phyloP scores from a whole-genome alignment of 2,329 filamentous ascomycete genomes.

The Cladosporium sp. region DNA sequence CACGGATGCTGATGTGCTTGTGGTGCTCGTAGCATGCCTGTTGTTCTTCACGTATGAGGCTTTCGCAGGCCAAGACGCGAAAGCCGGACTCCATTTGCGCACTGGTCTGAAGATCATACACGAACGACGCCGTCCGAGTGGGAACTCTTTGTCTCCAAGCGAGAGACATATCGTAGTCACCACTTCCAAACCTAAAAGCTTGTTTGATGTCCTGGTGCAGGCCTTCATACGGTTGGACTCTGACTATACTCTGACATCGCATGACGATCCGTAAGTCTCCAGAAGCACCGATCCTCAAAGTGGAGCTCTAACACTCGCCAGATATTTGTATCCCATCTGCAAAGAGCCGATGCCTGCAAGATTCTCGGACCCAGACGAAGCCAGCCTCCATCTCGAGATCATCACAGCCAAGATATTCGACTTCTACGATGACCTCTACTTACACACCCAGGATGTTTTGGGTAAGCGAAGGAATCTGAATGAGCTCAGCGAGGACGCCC shows the following conservation, averaged over 20 bases:
- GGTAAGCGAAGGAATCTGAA: background rate
- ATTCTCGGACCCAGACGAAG: slow-evolving; percentile 11
- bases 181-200: background rate
- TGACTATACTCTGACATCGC: slow-evolving; percentile 7
- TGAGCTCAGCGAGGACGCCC: background rate
- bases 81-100: background rate
- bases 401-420: background rate
- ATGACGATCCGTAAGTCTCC: slow-evolving; percentile 1
- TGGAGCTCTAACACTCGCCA: slow-evolving; percentile 15
- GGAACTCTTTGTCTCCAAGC: background rate
- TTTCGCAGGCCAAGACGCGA: slow-evolving; percentile 1
- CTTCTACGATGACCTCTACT: background rate
- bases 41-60: background rate
- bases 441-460: background rate
- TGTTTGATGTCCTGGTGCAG: slow-evolving; percentile 21
- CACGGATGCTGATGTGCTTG: background rate
- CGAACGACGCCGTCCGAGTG: background rate
- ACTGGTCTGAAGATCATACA: slow-evolving; percentile 1
- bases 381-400: slow-evolving; percentile 1
- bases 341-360: slow-evolving; percentile 9
- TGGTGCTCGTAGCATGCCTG: slow-evolving; percentile 1
- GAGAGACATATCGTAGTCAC: background rate
- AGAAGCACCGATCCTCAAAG: background rate
- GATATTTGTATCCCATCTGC: slow-evolving; percentile 18
- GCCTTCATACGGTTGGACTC: slow-evolving; percentile 23